These are phyloP conservation scores for Metschnikowia koreensis DNA, from an alignment of 805 yeast species.

Conservation along the genomic window DNA sequence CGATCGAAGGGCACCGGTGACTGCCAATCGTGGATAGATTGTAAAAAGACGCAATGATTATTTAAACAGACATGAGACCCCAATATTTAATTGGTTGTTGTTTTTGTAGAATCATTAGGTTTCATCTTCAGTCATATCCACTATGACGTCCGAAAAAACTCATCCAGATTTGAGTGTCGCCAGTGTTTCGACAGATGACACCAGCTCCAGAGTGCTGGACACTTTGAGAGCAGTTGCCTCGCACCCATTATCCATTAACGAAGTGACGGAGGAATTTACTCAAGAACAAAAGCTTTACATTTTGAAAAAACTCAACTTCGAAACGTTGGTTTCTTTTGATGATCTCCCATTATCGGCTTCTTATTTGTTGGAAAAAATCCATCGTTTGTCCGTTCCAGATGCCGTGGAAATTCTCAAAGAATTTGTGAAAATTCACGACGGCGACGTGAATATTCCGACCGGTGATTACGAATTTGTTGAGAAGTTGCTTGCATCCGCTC, in stretches of 20 bases:
- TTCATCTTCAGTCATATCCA: neutral
- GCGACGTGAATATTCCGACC: constrained; percentile 2
- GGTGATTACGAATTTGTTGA: constrained; percentile 2
- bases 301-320: constrained; percentile 27
- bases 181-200: neutral
- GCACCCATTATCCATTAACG: constrained; percentile 24
- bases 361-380: constrained; percentile 7
- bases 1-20: constrained; percentile 10
- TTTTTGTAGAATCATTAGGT: neutral
- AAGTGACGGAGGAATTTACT: constrained; percentile 25
- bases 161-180: neutral
- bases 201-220: constrained; percentile 6
- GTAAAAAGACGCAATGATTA: constrained; percentile 9
- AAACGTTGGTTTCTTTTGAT: constrained; percentile 26
- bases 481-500: constrained; percentile 1
- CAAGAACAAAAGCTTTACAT: constrained; percentile 28
- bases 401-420: constrained; percentile 1
- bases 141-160: neutral
- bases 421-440: neutral
- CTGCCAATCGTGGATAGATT: constrained; percentile 28
- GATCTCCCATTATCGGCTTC: constrained; percentile 32
- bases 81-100: neutral
- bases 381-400: constrained; percentile 1
- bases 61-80: too few species aligned
- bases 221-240: constrained; percentile 22